These are phyloP conservation scores for Neonectria magnoliae DNA, from an alignment of 2,329 filamentous ascomycete species.

Conservation along the genomic window DNA sequence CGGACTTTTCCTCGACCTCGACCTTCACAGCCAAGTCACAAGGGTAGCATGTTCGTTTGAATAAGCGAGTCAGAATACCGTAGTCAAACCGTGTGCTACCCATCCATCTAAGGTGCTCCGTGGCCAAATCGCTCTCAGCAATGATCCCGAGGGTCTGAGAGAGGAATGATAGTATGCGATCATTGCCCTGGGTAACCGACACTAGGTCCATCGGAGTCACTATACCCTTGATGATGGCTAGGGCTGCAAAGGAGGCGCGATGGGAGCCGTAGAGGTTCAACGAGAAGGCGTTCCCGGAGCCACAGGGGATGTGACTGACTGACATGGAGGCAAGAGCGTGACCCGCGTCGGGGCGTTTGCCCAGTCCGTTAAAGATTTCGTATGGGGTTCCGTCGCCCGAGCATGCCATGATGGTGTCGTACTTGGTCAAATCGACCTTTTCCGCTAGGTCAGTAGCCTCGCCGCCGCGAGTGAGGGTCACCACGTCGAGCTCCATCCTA, in stretches of 20 bases:
- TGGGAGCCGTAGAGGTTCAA: conserved; percentile 88
- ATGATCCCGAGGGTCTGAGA: conserved; percentile 91
- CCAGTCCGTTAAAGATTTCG: conserved; percentile 95
- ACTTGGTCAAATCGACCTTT: conserved; percentile 79
- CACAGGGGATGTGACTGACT: conserved; percentile 88
- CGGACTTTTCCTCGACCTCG: conserved; percentile 78
- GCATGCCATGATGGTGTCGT: conserved; percentile 87
- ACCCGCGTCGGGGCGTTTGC: conserved; percentile 77
- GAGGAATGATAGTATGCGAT: conserved; percentile 83
- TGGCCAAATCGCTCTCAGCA: conserved; percentile 89
- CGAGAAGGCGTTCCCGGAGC: conserved; percentile 93
- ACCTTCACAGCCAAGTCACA: conserved; percentile 89
- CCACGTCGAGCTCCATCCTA: conserved; percentile 77
- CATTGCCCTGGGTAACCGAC: conserved; percentile 84
- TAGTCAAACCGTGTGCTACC: conserved; percentile 85
- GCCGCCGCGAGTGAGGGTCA: conserved; percentile 75
- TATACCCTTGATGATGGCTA: conserved; percentile 87
- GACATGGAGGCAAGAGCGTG: conserved; percentile 80
- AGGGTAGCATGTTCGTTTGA: conserved; percentile 83
- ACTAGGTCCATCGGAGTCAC: conserved; percentile 86
- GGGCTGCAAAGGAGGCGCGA: conserved; percentile 77
- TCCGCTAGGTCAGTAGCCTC: conserved; percentile 83
- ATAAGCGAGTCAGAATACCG: conserved; percentile 81
- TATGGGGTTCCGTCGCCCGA: conserved; percentile 93
- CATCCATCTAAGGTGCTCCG: conserved; percentile 94